Percentiles rank a stretch among this genome's conserved stretches.
Conservation (phyloP, 208 protist species). For the Wallacemonas sp. region DNA sequence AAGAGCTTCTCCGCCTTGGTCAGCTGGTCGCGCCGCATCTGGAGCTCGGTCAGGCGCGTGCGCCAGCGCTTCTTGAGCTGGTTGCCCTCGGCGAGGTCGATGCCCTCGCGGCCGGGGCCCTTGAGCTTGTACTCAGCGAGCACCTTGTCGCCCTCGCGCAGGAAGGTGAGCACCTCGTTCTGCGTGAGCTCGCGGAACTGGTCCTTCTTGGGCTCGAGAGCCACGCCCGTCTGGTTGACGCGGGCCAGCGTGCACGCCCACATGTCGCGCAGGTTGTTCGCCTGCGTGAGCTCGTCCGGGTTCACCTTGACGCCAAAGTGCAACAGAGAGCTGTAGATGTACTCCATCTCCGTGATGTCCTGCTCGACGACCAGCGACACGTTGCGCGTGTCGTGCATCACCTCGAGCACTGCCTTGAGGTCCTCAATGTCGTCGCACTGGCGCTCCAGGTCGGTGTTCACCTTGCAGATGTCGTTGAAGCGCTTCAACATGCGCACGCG, state of each 20-base stretch:
- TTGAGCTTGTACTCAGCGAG: slow-evolving; percentile 74
- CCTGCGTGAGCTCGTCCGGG: slow-evolving; percentile 75
- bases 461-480: slow-evolving; percentile 66
- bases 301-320: slow-evolving; percentile 92
- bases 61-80: slow-evolving; percentile 90
- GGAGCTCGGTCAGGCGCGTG: slow-evolving; percentile 66
- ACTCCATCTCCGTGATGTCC: slow-evolving; percentile 93
- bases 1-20: slow-evolving; percentile 97
- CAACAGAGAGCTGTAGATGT: slow-evolving; percentile 94
- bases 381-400: slow-evolving; percentile 91
- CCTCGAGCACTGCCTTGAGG: slow-evolving; percentile 94
- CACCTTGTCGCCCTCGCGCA: slow-evolving; percentile 49
- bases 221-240: slow-evolving; percentile 74
- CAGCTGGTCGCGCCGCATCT: slow-evolving; percentile 89
- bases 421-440: slow-evolving; percentile 95
- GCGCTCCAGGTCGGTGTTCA: slow-evolving; percentile 88
- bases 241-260: slow-evolving; percentile 88
- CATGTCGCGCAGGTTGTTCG: slow-evolving; percentile 71
- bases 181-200: slow-evolving; percentile 94
- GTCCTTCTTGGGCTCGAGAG: slow-evolving; percentile 92
- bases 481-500: slow-evolving; percentile 78
- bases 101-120: slow-evolving; percentile 82
- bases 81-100: slow-evolving; percentile 93
- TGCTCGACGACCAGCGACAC: slow-evolving; percentile 94
- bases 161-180: slow-evolving; percentile 88